Conservation (phyloP, 495 filamentous ascomycete genomes). For the Staphylotrichum longicolle region DNA sequence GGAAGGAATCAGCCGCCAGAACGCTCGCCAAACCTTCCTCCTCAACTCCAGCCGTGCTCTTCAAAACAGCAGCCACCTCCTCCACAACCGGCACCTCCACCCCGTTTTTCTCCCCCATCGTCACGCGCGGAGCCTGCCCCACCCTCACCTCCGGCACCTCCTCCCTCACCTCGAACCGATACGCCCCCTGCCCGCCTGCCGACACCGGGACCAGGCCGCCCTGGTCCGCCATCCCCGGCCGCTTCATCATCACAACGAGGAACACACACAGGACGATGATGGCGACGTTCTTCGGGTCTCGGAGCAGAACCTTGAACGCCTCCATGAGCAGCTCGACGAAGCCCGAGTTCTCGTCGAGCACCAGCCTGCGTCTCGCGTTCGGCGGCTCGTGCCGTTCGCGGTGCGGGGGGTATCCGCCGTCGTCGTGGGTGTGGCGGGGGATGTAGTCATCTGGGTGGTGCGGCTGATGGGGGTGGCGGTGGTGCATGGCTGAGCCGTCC, state of each 20-base stretch:
- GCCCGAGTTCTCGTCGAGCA: conserved; percentile 37
- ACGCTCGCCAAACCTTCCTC: too few relatives aligned
- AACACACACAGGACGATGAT: conserved; percentile 62
- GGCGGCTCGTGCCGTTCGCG: conserved; percentile 12
- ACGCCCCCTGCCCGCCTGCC: not conserved
- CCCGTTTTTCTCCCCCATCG: not conserved
- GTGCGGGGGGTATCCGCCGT: conserved; percentile 20
- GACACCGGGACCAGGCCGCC: not conserved
- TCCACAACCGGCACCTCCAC: not conserved
- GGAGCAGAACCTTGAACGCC: conserved; percentile 57
- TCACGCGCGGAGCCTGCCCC: not conserved
- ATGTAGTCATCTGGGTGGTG: conserved; percentile 31
- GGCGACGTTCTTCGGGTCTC: conserved; percentile 68
- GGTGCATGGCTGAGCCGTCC: conserved; percentile 3
- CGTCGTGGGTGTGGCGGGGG: conserved; percentile 26
- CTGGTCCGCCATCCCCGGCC: conserved; percentile 8
- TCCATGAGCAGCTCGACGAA: conserved; percentile 64
- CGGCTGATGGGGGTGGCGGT: conserved; percentile 13
- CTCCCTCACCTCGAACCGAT: not conserved
- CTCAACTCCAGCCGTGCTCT: not conserved
- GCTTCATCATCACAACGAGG: conserved; percentile 52
- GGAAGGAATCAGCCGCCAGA: too few relatives aligned
- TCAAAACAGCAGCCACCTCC: not conserved
- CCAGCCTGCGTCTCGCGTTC: not conserved
- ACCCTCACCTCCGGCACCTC: not conserved